phyloP scores from a whole-genome alignment of 805 yeast species.

The Pichia manshurica region DNA sequence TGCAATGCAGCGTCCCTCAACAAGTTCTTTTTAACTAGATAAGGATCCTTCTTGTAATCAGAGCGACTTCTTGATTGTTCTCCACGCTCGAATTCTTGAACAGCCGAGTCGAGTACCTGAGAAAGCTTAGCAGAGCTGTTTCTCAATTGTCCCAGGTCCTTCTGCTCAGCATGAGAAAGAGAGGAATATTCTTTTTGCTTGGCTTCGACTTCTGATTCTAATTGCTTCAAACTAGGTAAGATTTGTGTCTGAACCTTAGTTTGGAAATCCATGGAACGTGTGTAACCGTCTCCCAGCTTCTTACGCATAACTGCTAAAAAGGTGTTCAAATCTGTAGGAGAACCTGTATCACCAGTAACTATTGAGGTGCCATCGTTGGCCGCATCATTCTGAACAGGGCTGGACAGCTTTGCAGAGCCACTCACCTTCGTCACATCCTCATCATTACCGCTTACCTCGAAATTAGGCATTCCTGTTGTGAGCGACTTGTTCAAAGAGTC shows the following conservation, averaged over 20 bases:
- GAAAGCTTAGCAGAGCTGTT: constrained; percentile 30
- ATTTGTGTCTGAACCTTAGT: constrained; percentile 32
- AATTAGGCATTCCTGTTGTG: constrained; percentile 24
- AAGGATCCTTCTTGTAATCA: constrained; percentile 43
- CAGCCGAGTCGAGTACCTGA: constrained; percentile 19
- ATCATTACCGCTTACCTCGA: constrained; percentile 23
- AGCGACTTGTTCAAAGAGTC: constrained; percentile 23
- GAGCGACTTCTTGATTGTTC: constrained; percentile 16
- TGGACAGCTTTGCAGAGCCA: constrained; percentile 18
- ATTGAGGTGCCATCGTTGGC: background rate
- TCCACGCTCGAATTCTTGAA: constrained; percentile 18
- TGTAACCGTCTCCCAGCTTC: constrained; percentile 29
- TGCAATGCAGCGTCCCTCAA: constrained; percentile 36
- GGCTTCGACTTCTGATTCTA: constrained; percentile 35
- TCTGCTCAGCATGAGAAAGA: constrained; percentile 34
- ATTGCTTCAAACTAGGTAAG: constrained; percentile 39
- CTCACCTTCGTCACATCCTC: constrained; percentile 17
- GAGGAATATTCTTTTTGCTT: constrained; percentile 37
- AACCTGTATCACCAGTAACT: background rate
- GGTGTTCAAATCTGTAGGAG: constrained; percentile 22
- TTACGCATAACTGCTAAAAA: constrained; percentile 25
- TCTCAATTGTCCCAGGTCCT: constrained; percentile 34
- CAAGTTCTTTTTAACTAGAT: constrained; percentile 35
- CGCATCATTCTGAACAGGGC: constrained; percentile 3
- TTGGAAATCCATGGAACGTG: constrained; percentile 36